Base-by-base conservation (phyloP, 768 basidiomycete species). In the Cystofilobasidium ferigula region DNA sequence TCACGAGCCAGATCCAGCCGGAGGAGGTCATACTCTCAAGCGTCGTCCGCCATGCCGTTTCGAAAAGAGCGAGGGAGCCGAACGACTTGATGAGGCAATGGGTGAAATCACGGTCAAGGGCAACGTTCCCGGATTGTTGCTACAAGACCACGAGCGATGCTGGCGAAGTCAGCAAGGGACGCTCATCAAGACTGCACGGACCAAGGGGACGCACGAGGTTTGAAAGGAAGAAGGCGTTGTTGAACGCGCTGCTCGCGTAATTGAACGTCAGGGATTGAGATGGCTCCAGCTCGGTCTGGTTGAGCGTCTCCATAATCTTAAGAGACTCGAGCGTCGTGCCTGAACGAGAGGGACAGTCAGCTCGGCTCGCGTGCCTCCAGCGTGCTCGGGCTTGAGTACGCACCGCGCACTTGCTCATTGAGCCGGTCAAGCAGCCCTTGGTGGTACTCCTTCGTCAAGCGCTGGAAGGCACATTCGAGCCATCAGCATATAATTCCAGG, bases 201-300 rank as follows among this genome's bases (percentile, higher is more conserved):
- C 30, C 3, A 22, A 51, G 36, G 57, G 28, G 45, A 81, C 90
- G 60, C 74, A 97, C 94, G 43, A 99, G 80, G 64, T 80, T 81
- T 70, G 88, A 82, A 34, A 99, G 81, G 81, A 98, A 98, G 82
- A 89, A 98, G 71, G 85, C 85, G 76, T 95, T 98, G 78, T 98
- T 99, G 69, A 97, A 79, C 7, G 94, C 89, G 56, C 89, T 82
- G 69, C 87, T 87, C 4, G 93, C 91, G 73, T 93, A 91, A 76
- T 88, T 94, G 77, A 92, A 98, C 30, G 84, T 83, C 61, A 93
- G 76, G n/a, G n/a, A n/a, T n/a, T n/a, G n/a, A n/a, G n/a, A n/a
- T n/a, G n/a, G n/a, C 1, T 84, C 81, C 61, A 83, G 77, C 28
- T 82, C 78, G 48, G 82, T 82, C 35, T 83, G 77, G 20, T 78